phyloP scores from a whole-genome alignment of 2,329 filamentous ascomycete genomes.

The Acrodontium crateriforme region DNA sequence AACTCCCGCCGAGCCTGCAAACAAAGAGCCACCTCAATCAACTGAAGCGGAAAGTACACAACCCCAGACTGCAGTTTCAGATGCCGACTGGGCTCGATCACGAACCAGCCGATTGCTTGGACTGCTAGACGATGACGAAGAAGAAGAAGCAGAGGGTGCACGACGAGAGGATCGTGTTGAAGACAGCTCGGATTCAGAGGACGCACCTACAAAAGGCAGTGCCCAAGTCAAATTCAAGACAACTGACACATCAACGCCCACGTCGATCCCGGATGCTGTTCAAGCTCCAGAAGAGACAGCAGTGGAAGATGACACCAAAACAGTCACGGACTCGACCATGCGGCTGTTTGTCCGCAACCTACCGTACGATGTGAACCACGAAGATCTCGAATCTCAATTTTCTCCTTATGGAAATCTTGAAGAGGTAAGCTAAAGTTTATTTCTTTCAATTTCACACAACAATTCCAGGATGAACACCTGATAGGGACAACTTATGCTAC shows the following conservation, averaged over 20 bases:
- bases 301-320: conserved; percentile 37
- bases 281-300: conserved; percentile 19
- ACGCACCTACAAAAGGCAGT: too few relatives aligned
- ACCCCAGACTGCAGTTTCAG: conserved; percentile 41
- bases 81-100: conserved; percentile 84
- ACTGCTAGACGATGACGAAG: conserved; percentile 61
- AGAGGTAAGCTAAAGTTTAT: conserved; percentile 56
- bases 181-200: conserved; percentile 4
- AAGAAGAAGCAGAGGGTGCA: conserved; percentile 11
- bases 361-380: conserved; percentile 63
- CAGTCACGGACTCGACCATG: conserved; percentile 52
- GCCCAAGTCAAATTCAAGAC: conserved; percentile 3
- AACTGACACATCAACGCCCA: conserved; percentile 7
- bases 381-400: conserved; percentile 63
- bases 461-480: conserved; percentile 77
- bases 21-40: conserved; percentile 15
- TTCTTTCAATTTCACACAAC: conserved; percentile 11
- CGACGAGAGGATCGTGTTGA: conserved; percentile 10
- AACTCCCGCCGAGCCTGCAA: conserved; percentile 3
- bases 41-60: conserved; percentile 3
- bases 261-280: conserved; percentile 15
- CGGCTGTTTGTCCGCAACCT: conserved; percentile 84
- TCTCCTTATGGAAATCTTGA: conserved; percentile 58
- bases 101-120: conserved; percentile 77
- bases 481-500: conserved; percentile 99